Base-by-base conservation (phyloP, 495 filamentous ascomycete genomes). In the Xylaria nigripes region DNA sequence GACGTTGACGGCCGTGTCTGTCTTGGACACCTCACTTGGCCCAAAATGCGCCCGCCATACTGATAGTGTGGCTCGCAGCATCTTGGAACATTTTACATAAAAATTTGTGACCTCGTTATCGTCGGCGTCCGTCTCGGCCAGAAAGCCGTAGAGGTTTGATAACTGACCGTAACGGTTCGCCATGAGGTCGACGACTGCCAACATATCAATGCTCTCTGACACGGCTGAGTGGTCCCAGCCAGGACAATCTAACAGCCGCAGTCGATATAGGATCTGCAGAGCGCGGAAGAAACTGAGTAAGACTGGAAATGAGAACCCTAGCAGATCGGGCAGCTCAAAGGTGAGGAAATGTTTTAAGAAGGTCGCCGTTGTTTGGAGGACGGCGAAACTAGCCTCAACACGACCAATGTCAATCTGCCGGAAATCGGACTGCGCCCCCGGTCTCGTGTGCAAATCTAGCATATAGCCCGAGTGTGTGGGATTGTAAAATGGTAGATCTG, bases 401-500 rank as follows among this genome's bases (percentile, higher is more conserved):
- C 57, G 64, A 38, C 45, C 52, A 1, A 62, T 18, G 41, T 67
- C 64, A 38, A 57, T 34, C 0, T 13, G 8, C 4, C 49, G 49
- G 15, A 32, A 6, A 1, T 6, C 16, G 5, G 8, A 12, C n/a
- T n/a, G 25, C 5, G 34, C 24, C 12, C 25, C 29, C 2, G 32
- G 12, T 12, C 51, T 19, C 9, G 30, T 32, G 16, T 22, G 5
- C 2, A 50, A 44, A 10, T 45, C 51, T 2, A 47, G 41, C 1
- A 51, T 47, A 44, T 60, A 51, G 29, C 50, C 48, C 8, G 52
- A 51, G 23, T 55, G 56, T 1, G 55, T 59, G 7, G 52, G 19
- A 48, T 61, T 57, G 42, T 55, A 59, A 13, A 67, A 57, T 15
- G 59, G 34, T 51, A 67, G 56, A 29, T 67, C 65, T 1, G 54